Base-by-base conservation (phyloP, 768 basidiomycete genomes). In the Russula compacta region DNA sequence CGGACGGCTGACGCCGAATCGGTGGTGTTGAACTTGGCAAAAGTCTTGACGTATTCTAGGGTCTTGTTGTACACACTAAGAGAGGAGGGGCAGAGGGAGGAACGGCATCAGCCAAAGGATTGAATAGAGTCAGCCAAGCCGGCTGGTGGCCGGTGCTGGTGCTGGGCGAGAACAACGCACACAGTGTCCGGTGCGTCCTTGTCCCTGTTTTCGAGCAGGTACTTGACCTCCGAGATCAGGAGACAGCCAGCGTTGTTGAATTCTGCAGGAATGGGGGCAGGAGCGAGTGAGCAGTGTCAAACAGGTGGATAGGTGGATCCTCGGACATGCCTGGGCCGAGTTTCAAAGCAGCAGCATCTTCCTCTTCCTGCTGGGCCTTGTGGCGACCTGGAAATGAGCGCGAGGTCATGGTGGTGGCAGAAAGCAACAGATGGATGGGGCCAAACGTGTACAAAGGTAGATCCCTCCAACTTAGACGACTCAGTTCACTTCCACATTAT, bases 171-270 rank as follows among this genome's bases (percentile, higher is more conserved):
- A 43, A 21, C 12, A 17, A 76, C 86, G 61, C 69, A 92, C 92
- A 85, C 82, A 59, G 90, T 92, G 69, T 92, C 90, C 8, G 91
- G 91, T 2, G 88, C 87, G 68, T 89, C 87, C 73, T 92, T 89
- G 73, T 91, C 86, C 66, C 89, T 77, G 76, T 89, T 88, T 73
- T 92, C 90, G 33, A 95, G 77, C 51, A 95, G 76, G 71, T 93
- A 89, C 70, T 92, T 92, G 71, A 95, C 93, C 70, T 95, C 93
- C 1, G 91, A 92, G 62, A 95, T 92, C 67, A 93, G 80, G 69
- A 95, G 72, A 72, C 89, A 92, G 78, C 89, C 92, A 6, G 89
- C 89, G 65, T 92, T 91, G 76, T 91, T 91, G 76, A 95, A 95
- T 70, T 92, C 92, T 92, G 64, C 33, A 43, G 56, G 36, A 33